These are phyloP conservation scores for Colletotrichum spinosum DNA, from an alignment of 2,329 filamentous ascomycete species.

Conservation along the genomic window DNA sequence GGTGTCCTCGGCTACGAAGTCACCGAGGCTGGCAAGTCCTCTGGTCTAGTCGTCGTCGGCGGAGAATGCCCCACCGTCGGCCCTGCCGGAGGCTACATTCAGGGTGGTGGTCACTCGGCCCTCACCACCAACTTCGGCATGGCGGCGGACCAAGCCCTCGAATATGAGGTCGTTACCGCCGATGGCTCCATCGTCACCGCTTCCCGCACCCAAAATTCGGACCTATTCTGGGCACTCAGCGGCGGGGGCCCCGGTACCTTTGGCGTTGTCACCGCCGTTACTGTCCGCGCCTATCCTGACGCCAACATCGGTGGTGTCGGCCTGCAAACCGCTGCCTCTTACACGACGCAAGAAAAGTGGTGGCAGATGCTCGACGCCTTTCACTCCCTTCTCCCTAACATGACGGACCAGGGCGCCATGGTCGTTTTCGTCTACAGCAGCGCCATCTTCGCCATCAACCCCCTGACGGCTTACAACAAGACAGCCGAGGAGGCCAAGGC, in stretches of 20 bases:
- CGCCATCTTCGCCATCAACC: slow-evolving; percentile 58
- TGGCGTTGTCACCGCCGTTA: slow-evolving; percentile 67
- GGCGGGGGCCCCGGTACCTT: slow-evolving; percentile 72
- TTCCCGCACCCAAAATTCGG: slow-evolving; percentile 58
- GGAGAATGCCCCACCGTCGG: slow-evolving; percentile 67
- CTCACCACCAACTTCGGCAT: slow-evolving; percentile 68
- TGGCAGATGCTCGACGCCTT: slow-evolving; percentile 61
- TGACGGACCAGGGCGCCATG: slow-evolving; percentile 63
- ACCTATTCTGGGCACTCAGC: slow-evolving; percentile 73
- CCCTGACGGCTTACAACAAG: slow-evolving; percentile 61
- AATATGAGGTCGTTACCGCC: slow-evolving; percentile 67
- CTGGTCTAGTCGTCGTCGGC: slow-evolving; percentile 51
- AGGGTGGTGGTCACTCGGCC: slow-evolving; percentile 69
- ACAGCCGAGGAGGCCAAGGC: slow-evolving; percentile 53
- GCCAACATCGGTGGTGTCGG: slow-evolving; percentile 55
- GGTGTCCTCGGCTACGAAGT: slow-evolving; percentile 63
- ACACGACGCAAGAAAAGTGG: slow-evolving; percentile 52
- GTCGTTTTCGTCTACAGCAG: slow-evolving; percentile 61
- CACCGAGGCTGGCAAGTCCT: slow-evolving; percentile 29
- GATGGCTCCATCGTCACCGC: slow-evolving; percentile 61
- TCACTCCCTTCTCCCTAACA: slow-evolving; percentile 52
- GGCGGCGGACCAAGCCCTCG: slow-evolving; percentile 68
- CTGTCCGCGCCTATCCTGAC: slow-evolving; percentile 61
- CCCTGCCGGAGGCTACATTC: slow-evolving; percentile 68
- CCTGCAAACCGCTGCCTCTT: slow-evolving; percentile 44